These are phyloP conservation scores for Candida piceae DNA, from an alignment of 805 yeast species.

Conservation along the genomic window DNA sequence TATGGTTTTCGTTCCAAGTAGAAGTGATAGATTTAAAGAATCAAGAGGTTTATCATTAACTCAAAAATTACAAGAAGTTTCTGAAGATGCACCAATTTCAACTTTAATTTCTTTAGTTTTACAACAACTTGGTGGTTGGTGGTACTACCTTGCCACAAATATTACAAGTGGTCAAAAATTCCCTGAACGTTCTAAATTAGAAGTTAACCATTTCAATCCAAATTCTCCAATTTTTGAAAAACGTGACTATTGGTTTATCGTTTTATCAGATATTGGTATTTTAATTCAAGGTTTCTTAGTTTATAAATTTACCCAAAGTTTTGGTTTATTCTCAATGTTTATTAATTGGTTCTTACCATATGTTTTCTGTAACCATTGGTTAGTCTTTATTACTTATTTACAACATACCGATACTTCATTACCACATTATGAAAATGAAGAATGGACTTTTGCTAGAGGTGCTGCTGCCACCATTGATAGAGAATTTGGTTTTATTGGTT, in stretches of 20 bases:
- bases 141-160: slow-evolving; percentile 57
- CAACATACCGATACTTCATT: slow-evolving; percentile 78
- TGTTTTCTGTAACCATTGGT: slow-evolving; percentile 82
- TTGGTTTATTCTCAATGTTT: slow-evolving; percentile 58
- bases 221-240: slow-evolving; percentile 67
- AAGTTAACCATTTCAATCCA: slow-evolving; percentile 68
- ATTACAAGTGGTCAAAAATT: slow-evolving; percentile 79
- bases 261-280: slow-evolving; percentile 72
- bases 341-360: slow-evolving; percentile 76
- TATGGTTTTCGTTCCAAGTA: slow-evolving; percentile 78
- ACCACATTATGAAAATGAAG: slow-evolving; percentile 72
- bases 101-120: slow-evolving; percentile 50
- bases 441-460: slow-evolving; percentile 86
- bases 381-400: slow-evolving; percentile 77
- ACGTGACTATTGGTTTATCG: slow-evolving; percentile 65
- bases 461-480: slow-evolving; percentile 89
- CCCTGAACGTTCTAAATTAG: slow-evolving; percentile 40
- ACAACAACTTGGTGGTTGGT: slow-evolving; percentile 81
- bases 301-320: slow-evolving; percentile 54
- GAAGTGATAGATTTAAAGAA: slow-evolving; percentile 49
- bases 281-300: slow-evolving; percentile 45
- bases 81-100: slow-evolving; percentile 71
- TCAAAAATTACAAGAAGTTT: slow-evolving; percentile 43
- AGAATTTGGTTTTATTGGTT: slow-evolving; percentile 75
- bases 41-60: slow-evolving; percentile 18